Evolutionary conservation across 495 filamentous ascomycete species (phyloP), one percentile per base, ranked within the genome.

Genomic region (Schizothecium vesticola): DNA sequence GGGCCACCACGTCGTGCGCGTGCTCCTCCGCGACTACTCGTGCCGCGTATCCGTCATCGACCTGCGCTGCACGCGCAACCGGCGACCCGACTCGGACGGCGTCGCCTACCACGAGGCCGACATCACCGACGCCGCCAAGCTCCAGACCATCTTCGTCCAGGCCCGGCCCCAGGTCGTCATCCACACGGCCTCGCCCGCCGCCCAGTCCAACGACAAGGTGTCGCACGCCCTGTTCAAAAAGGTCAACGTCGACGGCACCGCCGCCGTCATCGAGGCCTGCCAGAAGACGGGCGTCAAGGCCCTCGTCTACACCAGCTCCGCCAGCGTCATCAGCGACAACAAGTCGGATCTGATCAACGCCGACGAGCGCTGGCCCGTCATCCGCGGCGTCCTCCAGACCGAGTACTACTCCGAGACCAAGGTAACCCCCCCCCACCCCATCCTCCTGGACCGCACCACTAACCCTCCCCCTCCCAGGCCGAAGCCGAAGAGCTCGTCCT

Each of bases 401-500:
- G 95, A 97, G 78, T 94, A 96, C 79, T 99, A 99, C 78, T 91
- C 90, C 16, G 90, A 93, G 77, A 93, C 91, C 7, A 94, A 95
- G 86, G 90, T 91, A 75, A 66, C 73, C 43, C 58, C 58, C 58
- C 61, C 51, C 70, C 24, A 60, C 23, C 57, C 26, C 9, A 16
- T 22, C 63, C n/a, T 4, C 24, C 36, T 33, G 16, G 28, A 55
- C 33, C 62, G 12, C 74, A n/a, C 64, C 68, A 68, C 36, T 22
- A 28, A 25, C 51, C 59, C 61, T 63, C n/a, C 11, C 16, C 22
- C 60, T n/a, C 4, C 23, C 69, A 96, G 92, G 94, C 92, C 56
- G 87, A 90, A 60, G 96, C 94, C 55, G 95, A 99, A 81, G 83
- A 89, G 63, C 82, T 91, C 61, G 93, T 97, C 61, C 82, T 98